Conservation (phyloP, 139 green algal genomes). For the Trebouxia sp. region DNA sequence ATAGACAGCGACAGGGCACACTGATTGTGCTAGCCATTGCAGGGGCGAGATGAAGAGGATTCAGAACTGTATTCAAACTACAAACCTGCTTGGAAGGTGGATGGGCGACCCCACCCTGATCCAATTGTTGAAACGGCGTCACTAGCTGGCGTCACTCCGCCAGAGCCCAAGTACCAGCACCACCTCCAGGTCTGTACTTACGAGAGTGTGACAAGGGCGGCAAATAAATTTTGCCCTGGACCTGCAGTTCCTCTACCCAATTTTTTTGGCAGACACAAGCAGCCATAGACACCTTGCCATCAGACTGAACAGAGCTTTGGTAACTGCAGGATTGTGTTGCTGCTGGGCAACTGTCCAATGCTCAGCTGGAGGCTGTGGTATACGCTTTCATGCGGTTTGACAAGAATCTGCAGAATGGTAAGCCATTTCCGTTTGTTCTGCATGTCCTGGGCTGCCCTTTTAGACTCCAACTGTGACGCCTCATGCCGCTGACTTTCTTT, state of each 20-base stretch:
- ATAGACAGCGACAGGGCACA: too few relatives aligned
- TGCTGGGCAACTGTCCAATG: slow-evolving; percentile 50
- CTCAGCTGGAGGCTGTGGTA: slow-evolving; percentile 79
- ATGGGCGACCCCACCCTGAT: slow-evolving; percentile 62
- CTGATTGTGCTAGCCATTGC: too few relatives aligned
- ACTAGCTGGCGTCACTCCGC: slow-evolving; percentile 55
- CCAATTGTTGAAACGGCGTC: slow-evolving; percentile 74
- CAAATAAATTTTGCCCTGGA: neutral
- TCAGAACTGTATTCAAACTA: slow-evolving; percentile 15
- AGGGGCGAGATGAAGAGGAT: slow-evolving; percentile 9
- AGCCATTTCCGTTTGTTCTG: too few relatives aligned
- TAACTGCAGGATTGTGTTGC: slow-evolving; percentile 47
- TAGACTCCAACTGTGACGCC: neutral
- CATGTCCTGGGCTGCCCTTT: neutral
- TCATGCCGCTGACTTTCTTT: too few relatives aligned
- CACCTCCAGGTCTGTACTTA: slow-evolving; percentile 43
- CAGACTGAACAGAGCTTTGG: neutral
- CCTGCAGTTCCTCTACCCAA: neutral
- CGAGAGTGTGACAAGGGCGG: neutral
- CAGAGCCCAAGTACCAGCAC: slow-evolving; percentile 54
- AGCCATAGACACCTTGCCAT: neutral
- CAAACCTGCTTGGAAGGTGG: slow-evolving; percentile 49
- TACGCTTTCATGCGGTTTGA: slow-evolving; percentile 78
- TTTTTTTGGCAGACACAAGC: neutral
- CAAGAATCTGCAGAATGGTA: slow-evolving; percentile 19